A percentile compares a stretch with the other conserved stretches of the same genome.
These are phyloP conservation scores for Beauveria sp. DNA, from an alignment of 2,329 filamentous ascomycete genomes.

Conservation along the genomic window DNA sequence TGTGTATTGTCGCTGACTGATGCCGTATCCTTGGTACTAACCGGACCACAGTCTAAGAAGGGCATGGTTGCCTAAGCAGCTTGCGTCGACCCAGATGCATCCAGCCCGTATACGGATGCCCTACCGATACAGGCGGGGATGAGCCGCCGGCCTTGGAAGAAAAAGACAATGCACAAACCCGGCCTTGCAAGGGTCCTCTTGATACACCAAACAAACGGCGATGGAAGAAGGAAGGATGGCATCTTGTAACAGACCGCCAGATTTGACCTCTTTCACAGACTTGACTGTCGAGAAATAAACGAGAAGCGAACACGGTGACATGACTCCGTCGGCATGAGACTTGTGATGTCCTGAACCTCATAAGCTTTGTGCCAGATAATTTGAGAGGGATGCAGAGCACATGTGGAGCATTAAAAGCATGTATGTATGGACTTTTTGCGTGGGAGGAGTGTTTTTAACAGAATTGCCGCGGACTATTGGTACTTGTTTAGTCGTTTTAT, in stretches of 20 bases:
- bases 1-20: conserved; percentile 24
- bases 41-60: conserved; percentile 30
- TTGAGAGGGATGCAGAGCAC: background rate
- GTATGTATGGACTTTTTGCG: background rate
- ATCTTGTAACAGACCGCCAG: background rate
- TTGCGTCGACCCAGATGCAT: background rate
- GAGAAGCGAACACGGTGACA: background rate
- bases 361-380: background rate
- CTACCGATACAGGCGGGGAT: background rate
- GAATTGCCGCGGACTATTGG: background rate
- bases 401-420: background rate
- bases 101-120: background rate
- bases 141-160: background rate
- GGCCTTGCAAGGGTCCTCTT: background rate
- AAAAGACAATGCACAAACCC: background rate
- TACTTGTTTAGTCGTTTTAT: background rate
- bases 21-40: background rate
- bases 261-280: background rate
- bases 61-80: conserved; percentile 26
- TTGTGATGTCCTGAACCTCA: background rate
- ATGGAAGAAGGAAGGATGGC: background rate
- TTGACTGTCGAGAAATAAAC: background rate
- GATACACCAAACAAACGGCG: background rate
- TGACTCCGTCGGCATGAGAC: background rate
- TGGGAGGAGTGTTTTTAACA: background rate